Evolutionary conservation across 345 rosid species (phyloP).

Genomic region (Laguncularia racemosa): DNA sequence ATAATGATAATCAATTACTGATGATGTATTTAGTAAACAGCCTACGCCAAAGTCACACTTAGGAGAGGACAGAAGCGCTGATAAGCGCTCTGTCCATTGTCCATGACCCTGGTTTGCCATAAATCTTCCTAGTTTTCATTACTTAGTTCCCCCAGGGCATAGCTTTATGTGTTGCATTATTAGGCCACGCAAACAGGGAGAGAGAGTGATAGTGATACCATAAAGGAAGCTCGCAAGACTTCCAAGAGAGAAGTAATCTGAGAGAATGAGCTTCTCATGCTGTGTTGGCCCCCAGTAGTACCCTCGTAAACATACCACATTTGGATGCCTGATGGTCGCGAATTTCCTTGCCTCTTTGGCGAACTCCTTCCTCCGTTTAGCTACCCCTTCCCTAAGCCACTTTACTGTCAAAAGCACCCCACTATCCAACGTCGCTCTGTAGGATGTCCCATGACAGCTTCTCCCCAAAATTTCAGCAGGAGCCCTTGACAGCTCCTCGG

Average conservation of each 20-base stretch:
- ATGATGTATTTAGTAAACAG: too few species aligned
- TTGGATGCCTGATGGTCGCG: slow-evolving; percentile 90
- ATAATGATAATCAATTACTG: too few species aligned
- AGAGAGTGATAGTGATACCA: slow-evolving; percentile 36
- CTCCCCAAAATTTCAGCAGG: slow-evolving; percentile 97
- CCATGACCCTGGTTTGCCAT: too few species aligned
- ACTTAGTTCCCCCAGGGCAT: too few species aligned
- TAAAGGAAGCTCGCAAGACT: slow-evolving; percentile 96
- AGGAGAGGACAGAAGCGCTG: too few species aligned
- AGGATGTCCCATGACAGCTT: slow-evolving; percentile 97
- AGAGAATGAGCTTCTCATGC: slow-evolving; percentile 96
- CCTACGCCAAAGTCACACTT: too few species aligned
- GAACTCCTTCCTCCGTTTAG: slow-evolving; percentile 90
- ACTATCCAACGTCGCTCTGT: slow-evolving; percentile 82
- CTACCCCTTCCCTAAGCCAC: slow-evolving; percentile 98
- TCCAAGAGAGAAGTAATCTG: slow-evolving; percentile 88
- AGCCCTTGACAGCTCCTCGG: slow-evolving; percentile 93
- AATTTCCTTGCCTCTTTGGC: slow-evolving; percentile 92
- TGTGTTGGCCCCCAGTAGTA: slow-evolving; percentile 99
- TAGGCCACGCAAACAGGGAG: too few species aligned
- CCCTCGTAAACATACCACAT: slow-evolving; percentile 89
- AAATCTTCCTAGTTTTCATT: too few species aligned
- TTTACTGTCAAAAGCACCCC: slow-evolving; percentile 86
- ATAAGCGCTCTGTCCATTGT: too few species aligned
- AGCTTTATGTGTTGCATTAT: too few species aligned